Base-by-base conservation (phyloP, 768 basidiomycete genomes). In the Mycena belliarum region DNA sequence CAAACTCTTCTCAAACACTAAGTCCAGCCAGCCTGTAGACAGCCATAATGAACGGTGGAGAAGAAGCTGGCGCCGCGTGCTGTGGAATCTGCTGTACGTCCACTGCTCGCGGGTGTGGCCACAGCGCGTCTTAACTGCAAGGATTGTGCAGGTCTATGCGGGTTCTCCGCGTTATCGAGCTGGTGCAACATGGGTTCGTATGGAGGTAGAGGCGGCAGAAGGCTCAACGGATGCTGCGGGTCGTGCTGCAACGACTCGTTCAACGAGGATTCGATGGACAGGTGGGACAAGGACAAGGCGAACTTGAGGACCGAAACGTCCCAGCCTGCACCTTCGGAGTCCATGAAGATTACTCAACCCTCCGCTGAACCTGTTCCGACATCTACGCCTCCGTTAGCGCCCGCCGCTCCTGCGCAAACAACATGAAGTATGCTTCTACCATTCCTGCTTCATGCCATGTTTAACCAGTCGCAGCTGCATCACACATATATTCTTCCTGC, bases 221-320 rank as follows among this genome's bases (percentile, higher is more conserved):
- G 64, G 32, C 56, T 64, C 59, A 23, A 70, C n/a, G 79, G 79
- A 12, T 82, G 81, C 57, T 82, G 80, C 61, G 76, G 73, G 14
- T 70, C 70, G 32, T 82, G 80, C 52, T 81, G 73, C 55, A 65
- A 67, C 20, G 65, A 73, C 11, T 76, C 75, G 3, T 80, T 81
- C 65, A 71, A 81, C 61, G 76, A 77, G 37, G 81, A 82, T 58
- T 68, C 64, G 1, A 77, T 80, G 62, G 78, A 79, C 20, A 69
- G 65, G 41, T 66, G 75, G 38, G 69, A 69, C 44, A 71, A 70
- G 58, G 75, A 81, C 56, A 58, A 74, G 70, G 72, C 70, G 37
- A 18, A 49, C 11, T 23, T 60, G 6, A 40, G 51, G 3, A 15
- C 33, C 16, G 51, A 50, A 15, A 55, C n/a, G 5, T 48, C 64